Base-by-base conservation (phyloP, 805 yeast species). In the Candida tallmaniae region DNA sequence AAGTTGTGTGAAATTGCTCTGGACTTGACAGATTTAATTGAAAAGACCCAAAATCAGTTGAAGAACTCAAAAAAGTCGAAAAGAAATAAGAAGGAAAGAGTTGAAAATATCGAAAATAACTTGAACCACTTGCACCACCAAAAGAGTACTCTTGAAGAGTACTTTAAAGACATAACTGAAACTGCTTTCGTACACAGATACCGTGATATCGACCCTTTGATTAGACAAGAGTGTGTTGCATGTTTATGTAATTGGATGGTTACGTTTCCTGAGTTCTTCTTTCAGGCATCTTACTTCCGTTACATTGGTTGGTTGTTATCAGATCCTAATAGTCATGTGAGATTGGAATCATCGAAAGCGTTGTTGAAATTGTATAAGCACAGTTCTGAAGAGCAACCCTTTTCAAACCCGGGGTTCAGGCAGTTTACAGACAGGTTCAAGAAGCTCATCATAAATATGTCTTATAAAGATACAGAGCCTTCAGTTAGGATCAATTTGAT, bases 231-330 rank as follows among this genome's bases (percentile, higher is more conserved):
- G 38, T 82, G 95, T 35, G 64, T 85, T 46, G 47, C 54, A 6
- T 68, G 71, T 23, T 61, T 88, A 32, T 78, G 86, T n/a, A 62
- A 58, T 12, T 83, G 95, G 85, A 83, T 85, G 60, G 67, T 71
- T n/a, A 51, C 60, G 5, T 73, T 73, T 41, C 94, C 95, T 0
- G 88, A 82, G 38, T 60, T 68, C 35, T 87, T 83, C 48, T 72
- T 83, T 43, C 83, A 77, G 40, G 78, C 81, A 9, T 64, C 79
- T 1, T 85, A 78, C 48, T 65, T 87, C 42, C 73, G 88, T 42
- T 85, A 83, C 54, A 70, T 83, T 49, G 95, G 95, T 4, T 83
- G 94, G 94, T 64, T 85, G 22, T 60, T 89, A 27, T 78, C 89
- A n/a, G 96, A 88, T 50, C 23, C 76, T 2, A 70, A 74, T 11